Base-by-base conservation (phyloP, 768 basidiomycete species). In the Lentinula sp. region DNA sequence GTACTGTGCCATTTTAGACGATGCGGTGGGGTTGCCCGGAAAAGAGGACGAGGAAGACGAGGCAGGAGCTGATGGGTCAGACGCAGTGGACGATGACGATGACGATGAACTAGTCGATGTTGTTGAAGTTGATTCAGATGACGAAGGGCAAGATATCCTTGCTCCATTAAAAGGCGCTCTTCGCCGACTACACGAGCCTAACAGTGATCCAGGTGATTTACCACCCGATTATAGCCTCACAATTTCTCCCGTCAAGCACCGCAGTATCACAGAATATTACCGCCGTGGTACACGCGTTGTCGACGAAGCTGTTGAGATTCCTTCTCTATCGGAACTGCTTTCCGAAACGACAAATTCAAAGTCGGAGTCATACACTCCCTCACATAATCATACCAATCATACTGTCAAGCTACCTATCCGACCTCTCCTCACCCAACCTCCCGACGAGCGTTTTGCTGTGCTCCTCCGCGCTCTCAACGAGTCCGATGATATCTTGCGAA, bases 131-230 rank as follows among this genome's bases (percentile, higher is more conserved):
- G 77, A 86, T 61, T 81, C 81, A 37, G 82, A 83, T 28, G 81
- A 75, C 49, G 78, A 74, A 46, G 66, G 62, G 46, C 71, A 72
- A 5, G 88, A 91, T 69, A 80, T 80, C 18, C 77, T 91, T 7
- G 88, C 87, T 6, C 87, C 88, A 35, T 72, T 91, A 15, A 86
- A 82, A 63, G 87, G 86, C 18, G 87, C 84, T 60, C 73, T 92
- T 20, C 74, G 84, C 55, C 82, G 82, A 39, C 78, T 91, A 39
- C 83, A 80, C 39, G 68, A 67, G 6, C 74, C 81, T 2, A 78
- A 77, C 3, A 53, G 65, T 13, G 68, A 72, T 46, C 72, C 71
- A 53, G 70, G 68, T 36, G 66, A 71, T 7, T 68, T 72, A 13
- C 71, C 78, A 4, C 3, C 46, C 12, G 15, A 37, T n/a, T 9